Conservation (phyloP, 179 eudicot species). For the Silene noctiflora region DNA sequence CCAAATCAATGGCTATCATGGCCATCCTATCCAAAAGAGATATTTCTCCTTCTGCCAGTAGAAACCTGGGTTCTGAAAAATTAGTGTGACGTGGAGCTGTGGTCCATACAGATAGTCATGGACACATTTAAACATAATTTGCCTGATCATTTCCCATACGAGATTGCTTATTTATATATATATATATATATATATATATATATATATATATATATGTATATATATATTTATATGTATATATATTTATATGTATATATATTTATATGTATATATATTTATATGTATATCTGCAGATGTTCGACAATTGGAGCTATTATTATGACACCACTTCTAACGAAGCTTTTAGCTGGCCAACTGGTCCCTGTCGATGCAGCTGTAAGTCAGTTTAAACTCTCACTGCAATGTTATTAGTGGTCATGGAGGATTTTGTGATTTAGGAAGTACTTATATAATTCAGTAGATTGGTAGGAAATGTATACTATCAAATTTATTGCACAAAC, state of each 20-base stretch:
- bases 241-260: not conserved
- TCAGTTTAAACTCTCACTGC: constrained; percentile 6
- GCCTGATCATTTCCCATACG: not conserved
- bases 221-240: not conserved
- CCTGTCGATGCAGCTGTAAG: constrained; percentile 99
- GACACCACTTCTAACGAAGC: constrained; percentile 98
- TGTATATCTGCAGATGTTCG: constrained; percentile 60
- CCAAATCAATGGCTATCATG: not conserved
- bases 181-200: not conserved
- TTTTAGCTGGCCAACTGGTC: constrained; percentile 96
- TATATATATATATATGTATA: not conserved
- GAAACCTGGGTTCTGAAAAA: not conserved
- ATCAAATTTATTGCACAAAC: too few species aligned
- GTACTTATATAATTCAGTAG: too few species aligned
- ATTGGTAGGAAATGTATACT: too few species aligned
- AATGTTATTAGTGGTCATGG: not conserved
- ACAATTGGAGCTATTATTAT: constrained; percentile 94
- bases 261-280: not conserved
- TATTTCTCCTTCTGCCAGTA: not conserved
- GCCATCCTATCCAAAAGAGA: not conserved
- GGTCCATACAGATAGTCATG: not conserved
- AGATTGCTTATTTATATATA: not conserved
- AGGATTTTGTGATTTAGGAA: not conserved
- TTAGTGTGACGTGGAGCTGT: not conserved
- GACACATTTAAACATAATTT: not conserved